Evolutionary conservation across 805 yeast genomes (phyloP), one percentile per base, ranked within the genome.

Genomic region (Candida nanaspora): DNA sequence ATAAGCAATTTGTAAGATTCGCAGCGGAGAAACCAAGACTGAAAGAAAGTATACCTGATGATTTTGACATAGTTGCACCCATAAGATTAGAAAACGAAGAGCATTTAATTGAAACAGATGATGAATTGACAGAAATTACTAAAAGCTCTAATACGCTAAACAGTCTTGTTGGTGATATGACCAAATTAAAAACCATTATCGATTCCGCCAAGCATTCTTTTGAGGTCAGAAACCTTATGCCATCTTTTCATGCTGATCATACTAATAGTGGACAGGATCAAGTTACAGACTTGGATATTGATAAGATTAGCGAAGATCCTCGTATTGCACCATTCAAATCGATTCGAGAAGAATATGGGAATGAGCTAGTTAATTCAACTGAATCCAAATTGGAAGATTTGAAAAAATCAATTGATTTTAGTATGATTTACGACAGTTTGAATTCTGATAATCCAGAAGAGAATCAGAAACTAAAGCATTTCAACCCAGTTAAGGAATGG

Each of bases 1-100:
- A 45, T 25, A 49, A 48, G 4, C 42, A 46, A 6, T 46, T 56
- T 21, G 55, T 45, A 33, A 46, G 61, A 31, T 31, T 6, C 14
- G 34, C 10, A 18, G 6, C 21, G 6, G 16, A 31, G n/a, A 31
- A 11, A 11, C 21, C 11, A 31, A 31, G 34, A 18, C 9, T 31
- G 9, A 31, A 31, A 11, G 19, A 16, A 9, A 18, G 22, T 31
- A 19, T 5, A 5, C 4, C 13, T 6, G 22, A 31, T 8, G 34
- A 31, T 9, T 31, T 31, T 11, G n/a, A 19, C 9, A 11, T 31
- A 8, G 16, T 8, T n/a, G 27, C 7, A 23, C 27, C 29, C 40
- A 47, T 21, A 47, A 49, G 21, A 30, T 50, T 2, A 46, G 41
- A 13, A 33, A 39, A 19, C 46, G 61, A 20, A 18, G 23, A 8